Evolutionary conservation across 108 stramenopile species (phyloP).

Genomic region (Pseudonitzschia delicatissima): DNA sequence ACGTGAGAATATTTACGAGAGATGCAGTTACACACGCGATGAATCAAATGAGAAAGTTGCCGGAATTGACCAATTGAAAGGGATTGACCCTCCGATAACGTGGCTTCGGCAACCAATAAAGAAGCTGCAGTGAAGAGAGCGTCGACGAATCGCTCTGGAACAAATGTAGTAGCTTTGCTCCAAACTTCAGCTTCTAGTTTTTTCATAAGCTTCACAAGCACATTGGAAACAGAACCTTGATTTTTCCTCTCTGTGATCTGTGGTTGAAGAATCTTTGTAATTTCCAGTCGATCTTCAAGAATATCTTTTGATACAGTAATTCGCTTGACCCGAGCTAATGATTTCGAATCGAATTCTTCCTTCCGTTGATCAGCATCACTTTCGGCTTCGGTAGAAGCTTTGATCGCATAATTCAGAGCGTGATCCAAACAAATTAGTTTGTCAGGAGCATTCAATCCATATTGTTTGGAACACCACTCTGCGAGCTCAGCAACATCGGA

Average conservation of each 20-base stretch:
- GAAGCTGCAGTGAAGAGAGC: conserved; percentile 63
- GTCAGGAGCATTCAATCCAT: conserved; percentile 45
- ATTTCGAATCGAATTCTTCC: conserved; percentile 29
- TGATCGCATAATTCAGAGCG: conserved; percentile 59
- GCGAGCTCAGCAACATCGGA: conserved; percentile 62
- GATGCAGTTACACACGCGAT: conserved; percentile 58
- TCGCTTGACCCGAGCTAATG: conserved; percentile 60
- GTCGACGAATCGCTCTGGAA: conserved; percentile 67
- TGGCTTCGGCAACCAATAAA: conserved; percentile 50
- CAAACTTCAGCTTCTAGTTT: conserved; percentile 32
- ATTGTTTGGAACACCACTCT: conserved; percentile 74
- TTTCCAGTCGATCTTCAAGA: conserved; percentile 63
- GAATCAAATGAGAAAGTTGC: conserved; percentile 47
- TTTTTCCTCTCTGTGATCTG: conserved; percentile 13
- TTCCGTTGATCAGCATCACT: background rate
- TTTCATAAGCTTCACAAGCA: conserved; percentile 25
- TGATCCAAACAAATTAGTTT: conserved; percentile 67
- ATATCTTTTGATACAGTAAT: conserved; percentile 54
- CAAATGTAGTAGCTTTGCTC: conserved; percentile 16
- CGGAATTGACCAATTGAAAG: conserved; percentile 65
- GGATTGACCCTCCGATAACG: conserved; percentile 35
- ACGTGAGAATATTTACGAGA: conserved; percentile 80
- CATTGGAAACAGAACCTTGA: conserved; percentile 3
- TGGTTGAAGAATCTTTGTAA: conserved; percentile 48
- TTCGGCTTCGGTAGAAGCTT: conserved; percentile 70